Evolutionary conservation across 768 basidiomycete species (phyloP).

Genomic region (Lanmaoa pseudosensibilis): DNA sequence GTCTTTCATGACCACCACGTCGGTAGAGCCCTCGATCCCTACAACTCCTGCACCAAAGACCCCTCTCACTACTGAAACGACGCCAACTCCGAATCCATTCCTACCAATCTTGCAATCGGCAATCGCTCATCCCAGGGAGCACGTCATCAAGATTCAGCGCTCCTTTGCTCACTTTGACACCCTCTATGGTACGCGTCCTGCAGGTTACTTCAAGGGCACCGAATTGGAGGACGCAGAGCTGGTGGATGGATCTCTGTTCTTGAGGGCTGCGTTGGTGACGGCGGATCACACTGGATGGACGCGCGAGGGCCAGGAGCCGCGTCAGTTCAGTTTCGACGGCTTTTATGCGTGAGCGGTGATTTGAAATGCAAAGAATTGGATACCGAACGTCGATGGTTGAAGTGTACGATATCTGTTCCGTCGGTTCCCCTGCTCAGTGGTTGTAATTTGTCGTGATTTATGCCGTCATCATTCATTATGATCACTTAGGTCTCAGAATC

Average conservation of each 20-base stretch:
- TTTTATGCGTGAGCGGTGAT: constrained; percentile 17
- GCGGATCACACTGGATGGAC: constrained; percentile 39
- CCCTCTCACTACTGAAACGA: constrained; percentile 12
- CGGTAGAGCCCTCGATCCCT: constrained; percentile 16
- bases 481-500: no score
- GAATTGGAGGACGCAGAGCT: constrained; percentile 32
- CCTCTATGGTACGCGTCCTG: constrained; percentile 29
- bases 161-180: constrained; percentile 35
- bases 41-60: background rate
- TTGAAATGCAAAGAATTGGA: background rate
- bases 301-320: constrained; percentile 35
- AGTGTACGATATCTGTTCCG: no score
- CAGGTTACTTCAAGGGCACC: constrained; percentile 31
- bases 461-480: no score
- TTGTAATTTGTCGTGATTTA: no score
- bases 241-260: constrained; percentile 39
- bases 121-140: constrained; percentile 37
- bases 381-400: no score
- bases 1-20: constrained; percentile 30
- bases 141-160: constrained; percentile 35
- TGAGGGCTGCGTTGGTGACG: constrained; percentile 32
- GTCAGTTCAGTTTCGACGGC: constrained; percentile 29
- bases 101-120: constrained; percentile 39
- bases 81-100: constrained; percentile 39
- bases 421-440: no score